Evolutionary conservation across 106 monocot genomes (phyloP), one percentile per base, ranked within the genome.

Genomic region (Acanthochlamys bracteata): DNA sequence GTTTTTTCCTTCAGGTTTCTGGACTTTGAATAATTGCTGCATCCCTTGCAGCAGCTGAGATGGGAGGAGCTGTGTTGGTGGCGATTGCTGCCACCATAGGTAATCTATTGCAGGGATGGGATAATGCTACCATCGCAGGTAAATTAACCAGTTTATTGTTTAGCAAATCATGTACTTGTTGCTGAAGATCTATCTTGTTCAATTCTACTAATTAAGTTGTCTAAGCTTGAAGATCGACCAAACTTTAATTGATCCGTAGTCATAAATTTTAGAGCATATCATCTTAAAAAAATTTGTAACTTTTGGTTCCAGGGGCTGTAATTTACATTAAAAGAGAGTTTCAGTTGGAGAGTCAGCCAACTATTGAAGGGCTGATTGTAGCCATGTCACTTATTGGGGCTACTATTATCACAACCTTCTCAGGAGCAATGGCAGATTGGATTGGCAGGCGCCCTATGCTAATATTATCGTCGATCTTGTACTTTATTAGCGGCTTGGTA

Each of bases 111-210:
- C 84, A 85, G 55, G 84, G 84, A 39, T 85, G 84, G 84, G 84
- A 85, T 55, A 85, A 85, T 74, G 84, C 84, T 14, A 80, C 84
- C 21, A 85, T 85, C 64, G 84, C 84, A 60, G 84, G 84, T 81
- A 78, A 25, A 11, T 40, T n/a, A n/a, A n/a, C n/a, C n/a, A n/a
- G n/a, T 62, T 15, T 41, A 42, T 0, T 59, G 60, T 57, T 43
- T 57, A n/a, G n/a, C n/a, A n/a, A n/a, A n/a, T 20, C 0, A 20
- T 23, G 16, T 39, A 21, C 22, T n/a, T 25, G 17, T 26, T 46
- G n/a, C 3, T 24, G 24, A 9, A 24, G 16, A 45, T n/a, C 4
- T 21, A 3, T 4, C 22, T 12, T 20, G 2, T 21, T 42, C 43
- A 45, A 19, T 10, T 42, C 7, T 23, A 6, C 33, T 3, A 33